These are phyloP conservation scores for Extremus antarcticus DNA, from an alignment of 495 filamentous ascomycete genomes.

Conservation along the genomic window DNA sequence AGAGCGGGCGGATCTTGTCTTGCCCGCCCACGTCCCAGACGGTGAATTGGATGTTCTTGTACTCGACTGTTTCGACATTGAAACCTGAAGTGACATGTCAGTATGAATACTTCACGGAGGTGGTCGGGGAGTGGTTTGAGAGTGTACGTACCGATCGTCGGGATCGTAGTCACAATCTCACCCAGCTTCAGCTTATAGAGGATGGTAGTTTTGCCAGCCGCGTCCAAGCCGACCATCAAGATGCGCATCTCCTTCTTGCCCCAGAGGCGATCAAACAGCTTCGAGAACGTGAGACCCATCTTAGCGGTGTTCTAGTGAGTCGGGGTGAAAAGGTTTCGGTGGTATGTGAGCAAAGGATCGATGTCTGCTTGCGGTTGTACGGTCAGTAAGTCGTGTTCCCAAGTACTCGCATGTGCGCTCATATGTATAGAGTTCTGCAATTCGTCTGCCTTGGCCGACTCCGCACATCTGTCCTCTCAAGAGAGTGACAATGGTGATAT, in stretches of 20 bases:
- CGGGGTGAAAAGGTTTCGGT: not conserved
- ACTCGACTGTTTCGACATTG: slow-evolving; percentile 99
- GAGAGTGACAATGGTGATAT: not conserved
- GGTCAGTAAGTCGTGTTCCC: no score
- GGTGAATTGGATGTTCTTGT: slow-evolving; percentile 99
- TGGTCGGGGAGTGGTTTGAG: not conserved
- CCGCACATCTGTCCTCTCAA: not conserved
- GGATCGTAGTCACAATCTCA: slow-evolving; percentile 99
- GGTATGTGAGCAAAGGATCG: not conserved
- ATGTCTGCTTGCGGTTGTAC: not conserved
- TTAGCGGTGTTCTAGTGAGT: slow-evolving; percentile 36
- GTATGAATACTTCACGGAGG: slow-evolving; percentile 2
- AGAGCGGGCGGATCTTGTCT: slow-evolving; percentile 99
- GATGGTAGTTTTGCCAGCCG: slow-evolving; percentile 99
- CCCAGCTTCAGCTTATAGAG: slow-evolving; percentile 99
- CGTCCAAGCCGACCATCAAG: slow-evolving; percentile 98
- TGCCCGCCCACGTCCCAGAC: slow-evolving; percentile 99
- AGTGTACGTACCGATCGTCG: slow-evolving; percentile 82
- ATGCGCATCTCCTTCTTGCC: slow-evolving; percentile 99
- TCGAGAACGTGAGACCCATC: slow-evolving; percentile 93
- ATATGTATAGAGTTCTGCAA: no score
- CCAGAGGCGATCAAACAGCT: slow-evolving; percentile 88
- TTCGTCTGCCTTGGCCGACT: not conserved
- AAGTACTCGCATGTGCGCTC: no score
- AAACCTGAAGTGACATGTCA: slow-evolving; percentile 53